Evolutionary conservation across 2,329 filamentous ascomycete species (phyloP), one percentile per base, ranked within the genome.

Genomic region (Apiospora saccharicola): DNA sequence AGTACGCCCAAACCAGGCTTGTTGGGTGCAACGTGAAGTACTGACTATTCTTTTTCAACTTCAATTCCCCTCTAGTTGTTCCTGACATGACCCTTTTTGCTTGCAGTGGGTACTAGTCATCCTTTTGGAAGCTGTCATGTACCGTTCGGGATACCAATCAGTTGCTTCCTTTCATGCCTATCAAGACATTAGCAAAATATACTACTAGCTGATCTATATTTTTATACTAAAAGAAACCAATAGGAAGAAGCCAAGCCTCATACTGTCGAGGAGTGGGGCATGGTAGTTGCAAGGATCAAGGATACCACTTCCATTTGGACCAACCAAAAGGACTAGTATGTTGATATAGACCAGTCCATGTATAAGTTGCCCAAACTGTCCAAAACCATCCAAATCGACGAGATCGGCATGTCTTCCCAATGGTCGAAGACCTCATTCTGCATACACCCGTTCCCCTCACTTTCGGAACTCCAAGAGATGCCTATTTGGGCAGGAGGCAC

Each of bases 391-490:
- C 51, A 61, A 34, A 12, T 7, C 30, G 53, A 34, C 30, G 12
- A n/a, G 3, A 7, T 61, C 5, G 19, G 26, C 16, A 37, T 22
- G 16, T 16, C 10, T 22, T 3, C 4, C 34, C 19, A 6, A 6
- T 37, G 26, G 7, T 22, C 16, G 19, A 22, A 22, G 30, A 34
- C 53, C 30, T 61, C 53, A 37, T 37, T 12, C 53, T 61, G 53
- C 53, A 61, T 61, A 37, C 26, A n/a, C 16, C 7, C 53, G 30
- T 37, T 7, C 30, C 43, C 67, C 46, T 26, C 43, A 26, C 34
- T 68, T 24, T 68, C 24, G 19, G 43, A 47, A 68, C 67, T 68
- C 12, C 67, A 47, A 68, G 26, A 47, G 12, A 44, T 68, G 43
- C 67, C 67, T 26, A 12, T 46, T 68, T n/a, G 41, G 43, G 67